Evolutionary conservation across 2,329 filamentous ascomycete genomes (phyloP), one percentile per base, ranked within the genome.

Genomic region (Colletotrichum spaethianum): DNA sequence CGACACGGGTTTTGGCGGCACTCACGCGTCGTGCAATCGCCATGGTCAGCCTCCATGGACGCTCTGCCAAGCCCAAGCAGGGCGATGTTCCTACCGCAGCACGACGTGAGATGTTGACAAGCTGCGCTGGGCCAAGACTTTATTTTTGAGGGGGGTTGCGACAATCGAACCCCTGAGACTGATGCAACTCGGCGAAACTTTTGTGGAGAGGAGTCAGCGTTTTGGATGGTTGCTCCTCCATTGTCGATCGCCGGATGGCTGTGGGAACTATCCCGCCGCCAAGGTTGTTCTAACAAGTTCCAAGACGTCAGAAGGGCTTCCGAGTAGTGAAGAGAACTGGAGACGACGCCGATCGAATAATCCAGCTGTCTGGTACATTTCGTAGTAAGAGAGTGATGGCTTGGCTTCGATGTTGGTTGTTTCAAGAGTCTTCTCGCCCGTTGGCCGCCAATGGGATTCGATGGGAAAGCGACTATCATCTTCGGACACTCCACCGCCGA

Each of bases 151-250:
- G 28, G 18, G 18, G 14, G 50, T 20, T 70, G 68, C 55, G 46
- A 67, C 40, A 48, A 38, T 33, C 33, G 46, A 57, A 33, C 40
- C 55, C 33, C 64, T 63, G 69, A 68, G 69, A 68, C 69, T 69
- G 50, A 72, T 72, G 64, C 65, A 44, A 72, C 69, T 63, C 44
- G 11, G 46, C 57, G 64, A 72, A 72, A 68, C 64, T 63, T 68
- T 68, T 72, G 64, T 63, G 64, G 69, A 11, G 57, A 16, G 31
- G 20, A 55, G 52, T 33, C 52, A 12, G 36, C 52, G 52, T 55
- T 55, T 55, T 55, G 52, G 52, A 44, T 31, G 38, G 38, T 12
- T 14, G 20, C 40, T 23, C 28, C 5, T n/a, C 40, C 11, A 18
- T 18, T 33, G n/a, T 48, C 31, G 7, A 62, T 20, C 40, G 26